Evolutionary conservation across 768 basidiomycete species (phyloP).

Genomic region (Dioszegia crocea): DNA sequence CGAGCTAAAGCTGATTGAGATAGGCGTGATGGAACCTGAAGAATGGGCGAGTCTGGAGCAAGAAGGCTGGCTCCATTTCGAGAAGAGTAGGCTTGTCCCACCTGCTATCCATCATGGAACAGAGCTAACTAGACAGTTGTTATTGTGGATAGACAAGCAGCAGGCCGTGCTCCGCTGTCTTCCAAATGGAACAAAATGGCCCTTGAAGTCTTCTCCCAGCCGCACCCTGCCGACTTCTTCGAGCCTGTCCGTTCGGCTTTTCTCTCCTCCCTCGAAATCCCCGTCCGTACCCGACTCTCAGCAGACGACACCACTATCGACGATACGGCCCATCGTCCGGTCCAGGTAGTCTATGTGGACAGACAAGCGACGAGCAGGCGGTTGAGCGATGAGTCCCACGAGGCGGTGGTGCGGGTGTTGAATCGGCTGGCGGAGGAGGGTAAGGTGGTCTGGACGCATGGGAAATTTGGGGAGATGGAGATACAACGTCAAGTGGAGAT

Average conservation of each 20-base stretch:
- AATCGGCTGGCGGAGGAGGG: neutral
- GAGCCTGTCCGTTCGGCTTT: neutral
- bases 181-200: slow-evolving; percentile 21
- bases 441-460: slow-evolving; percentile 2
- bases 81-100: neutral
- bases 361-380: slow-evolving; percentile 11
- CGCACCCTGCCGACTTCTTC: slow-evolving; percentile 8
- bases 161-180: neutral
- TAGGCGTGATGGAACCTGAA: slow-evolving; percentile 2
- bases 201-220: slow-evolving; percentile 1
- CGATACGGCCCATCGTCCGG: neutral
- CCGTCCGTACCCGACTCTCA: neutral
- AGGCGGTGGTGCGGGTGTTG: neutral
- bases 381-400: slow-evolving; percentile 2
- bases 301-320: neutral
- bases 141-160: slow-evolving; percentile 9
- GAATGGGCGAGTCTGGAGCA: neutral
- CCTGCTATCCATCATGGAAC: neutral
- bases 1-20: neutral
- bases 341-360: slow-evolving; percentile 16
- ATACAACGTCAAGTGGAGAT: slow-evolving; percentile 1
- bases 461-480: slow-evolving; percentile 5
- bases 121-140: slow-evolving; percentile 2
- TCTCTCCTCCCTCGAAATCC: neutral
- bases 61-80: slow-evolving; percentile 1